Conservation (phyloP, 495 filamentous ascomycete genomes). For the Alectoria sarmentosa region DNA sequence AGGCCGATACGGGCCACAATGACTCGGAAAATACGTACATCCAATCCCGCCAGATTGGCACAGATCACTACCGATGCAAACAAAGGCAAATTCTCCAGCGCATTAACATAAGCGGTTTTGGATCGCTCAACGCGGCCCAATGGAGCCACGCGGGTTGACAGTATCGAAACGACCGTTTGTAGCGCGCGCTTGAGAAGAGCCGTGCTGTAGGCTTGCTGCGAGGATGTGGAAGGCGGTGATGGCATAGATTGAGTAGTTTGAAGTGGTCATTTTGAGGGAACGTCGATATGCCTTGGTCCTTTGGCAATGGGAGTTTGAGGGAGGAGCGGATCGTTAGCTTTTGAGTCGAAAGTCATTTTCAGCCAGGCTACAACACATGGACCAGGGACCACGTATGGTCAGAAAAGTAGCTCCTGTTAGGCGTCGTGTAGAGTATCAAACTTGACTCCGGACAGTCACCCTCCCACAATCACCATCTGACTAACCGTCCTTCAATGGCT, state of each 20-base stretch:
- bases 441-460: no score
- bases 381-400: no score
- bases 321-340: neutral
- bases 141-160: conserved; percentile 30
- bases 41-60: conserved; percentile 34
- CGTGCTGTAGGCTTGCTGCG: conserved; percentile 32
- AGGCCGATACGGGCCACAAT: no score
- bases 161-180: conserved; percentile 28
- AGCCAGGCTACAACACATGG: no score
- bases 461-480: no score
- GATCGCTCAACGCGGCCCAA: conserved; percentile 34
- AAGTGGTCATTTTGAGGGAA: conserved; percentile 3
- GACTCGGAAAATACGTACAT: no score
- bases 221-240: conserved; percentile 35
- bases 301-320: neutral
- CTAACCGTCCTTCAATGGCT: no score
- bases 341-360: no score
- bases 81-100: conserved; percentile 38
- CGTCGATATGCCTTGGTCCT: neutral
- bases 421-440: no score
- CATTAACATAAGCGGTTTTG: conserved; percentile 37
- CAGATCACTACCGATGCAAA: conserved; percentile 35
- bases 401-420: no score
- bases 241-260: conserved; percentile 34
- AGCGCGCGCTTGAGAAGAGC: conserved; percentile 24